These are phyloP conservation scores for Daldinia vernicosa DNA, from an alignment of 495 filamentous ascomycete species.

Conservation along the genomic window DNA sequence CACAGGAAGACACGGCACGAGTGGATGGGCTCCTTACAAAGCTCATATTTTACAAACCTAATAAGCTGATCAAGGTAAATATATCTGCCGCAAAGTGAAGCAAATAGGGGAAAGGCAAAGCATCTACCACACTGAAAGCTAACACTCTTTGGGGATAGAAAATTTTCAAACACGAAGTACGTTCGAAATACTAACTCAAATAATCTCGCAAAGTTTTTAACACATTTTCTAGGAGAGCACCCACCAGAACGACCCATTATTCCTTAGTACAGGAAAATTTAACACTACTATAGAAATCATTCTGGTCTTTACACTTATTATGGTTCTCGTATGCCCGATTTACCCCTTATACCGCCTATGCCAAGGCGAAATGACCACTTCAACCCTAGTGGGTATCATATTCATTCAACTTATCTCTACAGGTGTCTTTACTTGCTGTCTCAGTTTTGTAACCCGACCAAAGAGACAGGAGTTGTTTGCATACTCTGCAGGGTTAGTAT, in stretches of 20 bases:
- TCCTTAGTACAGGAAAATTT: not conserved
- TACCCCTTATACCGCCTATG: constrained; percentile 22
- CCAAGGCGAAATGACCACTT: constrained; percentile 16
- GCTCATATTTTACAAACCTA: constrained; percentile 2
- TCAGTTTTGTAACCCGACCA: constrained; percentile 15
- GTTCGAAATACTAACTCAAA: not conserved
- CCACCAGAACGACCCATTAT: not conserved
- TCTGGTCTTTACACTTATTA: not conserved
- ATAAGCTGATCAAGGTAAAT: constrained; percentile 8
- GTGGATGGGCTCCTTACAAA: constrained; percentile 9
- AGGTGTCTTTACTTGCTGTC: constrained; percentile 11
- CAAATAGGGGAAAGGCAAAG: not conserved
- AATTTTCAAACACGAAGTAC: constrained; percentile 1
- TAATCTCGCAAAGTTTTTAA: too few species aligned
- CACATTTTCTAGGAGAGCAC: not conserved
- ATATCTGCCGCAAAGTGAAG: not conserved
- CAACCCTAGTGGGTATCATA: constrained; percentile 18
- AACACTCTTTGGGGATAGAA: not conserved
- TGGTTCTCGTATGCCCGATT: constrained; percentile 19
- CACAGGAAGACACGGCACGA: constrained; percentile 10
- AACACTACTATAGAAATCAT: not conserved
- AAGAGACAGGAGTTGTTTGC: constrained; percentile 29
- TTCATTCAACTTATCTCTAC: constrained; percentile 23
- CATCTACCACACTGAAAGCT: not conserved
- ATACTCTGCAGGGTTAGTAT: constrained; percentile 25